phyloP scores from a whole-genome alignment of 2,329 filamentous ascomycete species.

The Colletotrichum aenigma region DNA sequence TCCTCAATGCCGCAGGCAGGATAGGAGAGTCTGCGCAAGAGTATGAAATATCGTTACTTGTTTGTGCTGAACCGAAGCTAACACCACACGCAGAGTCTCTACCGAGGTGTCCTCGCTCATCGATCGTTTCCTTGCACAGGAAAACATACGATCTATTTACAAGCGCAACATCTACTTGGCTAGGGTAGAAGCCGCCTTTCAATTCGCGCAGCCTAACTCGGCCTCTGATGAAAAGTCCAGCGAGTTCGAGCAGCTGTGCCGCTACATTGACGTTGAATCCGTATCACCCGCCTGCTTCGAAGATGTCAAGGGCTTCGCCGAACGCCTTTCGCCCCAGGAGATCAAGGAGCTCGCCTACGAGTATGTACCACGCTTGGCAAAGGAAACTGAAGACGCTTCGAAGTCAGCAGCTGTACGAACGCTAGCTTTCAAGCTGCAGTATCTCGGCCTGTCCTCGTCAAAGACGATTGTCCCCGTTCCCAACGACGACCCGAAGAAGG shows the following conservation, averaged over 20 bases:
- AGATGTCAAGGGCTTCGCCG: slow-evolving; percentile 50
- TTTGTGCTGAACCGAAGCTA: not conserved
- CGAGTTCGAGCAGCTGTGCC: slow-evolving; percentile 31
- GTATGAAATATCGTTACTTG: slow-evolving; percentile 30
- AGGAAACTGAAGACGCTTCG: slow-evolving; percentile 26
- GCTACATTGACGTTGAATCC: slow-evolving; percentile 40
- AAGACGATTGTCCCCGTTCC: slow-evolving; percentile 28
- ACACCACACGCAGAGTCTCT: not conserved
- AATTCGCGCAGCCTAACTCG: slow-evolving; percentile 23
- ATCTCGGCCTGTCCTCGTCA: slow-evolving; percentile 46
- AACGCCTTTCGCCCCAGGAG: slow-evolving; percentile 44
- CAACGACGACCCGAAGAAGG: slow-evolving; percentile 15
- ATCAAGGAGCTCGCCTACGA: slow-evolving; percentile 42
- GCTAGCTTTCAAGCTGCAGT: slow-evolving; percentile 47
- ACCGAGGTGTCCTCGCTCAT: slow-evolving; percentile 12
- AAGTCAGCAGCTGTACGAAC: slow-evolving; percentile 31
- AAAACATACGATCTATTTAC: slow-evolving; percentile 36
- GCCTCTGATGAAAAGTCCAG: slow-evolving; percentile 9
- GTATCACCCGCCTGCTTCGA: slow-evolving; percentile 47
- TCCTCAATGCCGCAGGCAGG: slow-evolving; percentile 41
- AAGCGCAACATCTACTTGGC: slow-evolving; percentile 42
- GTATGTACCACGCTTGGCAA: slow-evolving; percentile 35
- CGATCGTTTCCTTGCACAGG: slow-evolving; percentile 3
- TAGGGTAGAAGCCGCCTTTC: slow-evolving; percentile 40
- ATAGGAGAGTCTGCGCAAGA: slow-evolving; percentile 32